Evolutionary conservation across 1,284 basidiomycete genomes (phyloP).

Genomic region (Marasmius tenuissimus): DNA sequence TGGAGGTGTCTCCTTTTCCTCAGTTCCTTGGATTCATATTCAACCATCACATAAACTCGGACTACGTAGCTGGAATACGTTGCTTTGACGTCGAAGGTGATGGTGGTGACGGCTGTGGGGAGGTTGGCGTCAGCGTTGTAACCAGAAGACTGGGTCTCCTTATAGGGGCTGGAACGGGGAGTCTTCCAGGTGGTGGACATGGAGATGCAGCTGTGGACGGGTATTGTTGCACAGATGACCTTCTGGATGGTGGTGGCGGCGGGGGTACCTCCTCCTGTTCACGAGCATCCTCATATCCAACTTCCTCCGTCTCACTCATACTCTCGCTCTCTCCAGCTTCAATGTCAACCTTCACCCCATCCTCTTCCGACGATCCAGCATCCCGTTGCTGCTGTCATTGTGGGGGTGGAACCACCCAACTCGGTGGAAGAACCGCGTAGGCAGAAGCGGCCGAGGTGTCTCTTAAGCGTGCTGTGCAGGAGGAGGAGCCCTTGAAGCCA

Average conservation of each 20-base stretch:
- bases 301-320: constrained; percentile 55
- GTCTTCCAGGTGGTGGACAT: constrained; percentile 43
- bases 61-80: constrained; percentile 13
- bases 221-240: constrained; percentile 21
- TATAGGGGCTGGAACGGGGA: constrained; percentile 17
- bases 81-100: not conserved
- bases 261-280: constrained; percentile 41
- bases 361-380: constrained; percentile 30
- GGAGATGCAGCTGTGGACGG: constrained; percentile 10
- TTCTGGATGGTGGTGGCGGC: constrained; percentile 36
- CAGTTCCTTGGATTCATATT: constrained; percentile 37
- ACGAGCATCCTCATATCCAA: constrained; percentile 49
- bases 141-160: constrained; percentile 32
- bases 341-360: constrained; percentile 57
- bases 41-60: constrained; percentile 60
- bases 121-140: constrained; percentile 23
- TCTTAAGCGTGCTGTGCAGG: not conserved
- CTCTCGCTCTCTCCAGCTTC: constrained; percentile 54
- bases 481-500: constrained; percentile 14
- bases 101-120: constrained; percentile 11
- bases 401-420: constrained; percentile 34
- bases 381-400: constrained; percentile 45
- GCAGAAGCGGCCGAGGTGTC: constrained; percentile 7
- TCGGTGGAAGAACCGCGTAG: constrained; percentile 19
- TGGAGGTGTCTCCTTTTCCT: constrained; percentile 17